Percentiles rank a stretch among this genome's conserved stretches.
phyloP scores from a whole-genome alignment of 164 flowering plant species.

The Vitis vinifera region DNA sequence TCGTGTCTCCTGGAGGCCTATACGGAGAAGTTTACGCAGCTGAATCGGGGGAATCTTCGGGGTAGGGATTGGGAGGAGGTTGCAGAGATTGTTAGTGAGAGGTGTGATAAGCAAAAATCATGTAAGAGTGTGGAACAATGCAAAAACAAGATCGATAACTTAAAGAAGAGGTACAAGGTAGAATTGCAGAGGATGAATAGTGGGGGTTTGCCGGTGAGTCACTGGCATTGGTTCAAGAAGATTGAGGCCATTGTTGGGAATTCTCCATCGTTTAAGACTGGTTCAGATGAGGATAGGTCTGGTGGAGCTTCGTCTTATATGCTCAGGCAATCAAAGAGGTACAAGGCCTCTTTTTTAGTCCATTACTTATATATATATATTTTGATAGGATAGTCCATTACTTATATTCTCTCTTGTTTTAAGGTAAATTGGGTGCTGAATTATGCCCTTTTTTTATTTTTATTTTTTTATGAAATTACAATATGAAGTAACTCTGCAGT shows the following conservation, averaged over 20 bases:
- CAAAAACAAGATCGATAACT: slow-evolving; percentile 90
- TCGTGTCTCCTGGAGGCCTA: slow-evolving; percentile 63
- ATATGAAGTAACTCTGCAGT: too few relatives aligned
- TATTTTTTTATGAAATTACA: too few relatives aligned
- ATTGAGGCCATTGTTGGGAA: slow-evolving; percentile 79
- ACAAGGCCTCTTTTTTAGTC: background rate
- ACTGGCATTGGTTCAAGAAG: slow-evolving; percentile 94
- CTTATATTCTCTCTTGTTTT: background rate
- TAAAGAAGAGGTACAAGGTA: slow-evolving; percentile 92
- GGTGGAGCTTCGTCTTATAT: slow-evolving; percentile 26
- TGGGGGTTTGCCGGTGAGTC: slow-evolving; percentile 56
- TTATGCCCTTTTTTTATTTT: too few relatives aligned
- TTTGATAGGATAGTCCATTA: too few relatives aligned
- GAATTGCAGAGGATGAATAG: slow-evolving; percentile 75
- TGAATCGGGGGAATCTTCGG: slow-evolving; percentile 63
- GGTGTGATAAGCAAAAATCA: slow-evolving; percentile 50
- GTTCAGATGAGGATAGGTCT: slow-evolving; percentile 59
- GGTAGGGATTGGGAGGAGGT: slow-evolving; percentile 88
- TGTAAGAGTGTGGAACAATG: slow-evolving; percentile 91
- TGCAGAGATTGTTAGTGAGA: slow-evolving; percentile 55
- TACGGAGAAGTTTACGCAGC: slow-evolving; percentile 56
- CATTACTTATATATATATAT: background rate
- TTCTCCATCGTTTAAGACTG: slow-evolving; percentile 39
- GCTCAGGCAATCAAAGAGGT: slow-evolving; percentile 66
- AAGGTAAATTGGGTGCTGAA: too few relatives aligned